Evolutionary conservation across 768 basidiomycete genomes (phyloP).

Genomic region (Pluteus cervinus): DNA sequence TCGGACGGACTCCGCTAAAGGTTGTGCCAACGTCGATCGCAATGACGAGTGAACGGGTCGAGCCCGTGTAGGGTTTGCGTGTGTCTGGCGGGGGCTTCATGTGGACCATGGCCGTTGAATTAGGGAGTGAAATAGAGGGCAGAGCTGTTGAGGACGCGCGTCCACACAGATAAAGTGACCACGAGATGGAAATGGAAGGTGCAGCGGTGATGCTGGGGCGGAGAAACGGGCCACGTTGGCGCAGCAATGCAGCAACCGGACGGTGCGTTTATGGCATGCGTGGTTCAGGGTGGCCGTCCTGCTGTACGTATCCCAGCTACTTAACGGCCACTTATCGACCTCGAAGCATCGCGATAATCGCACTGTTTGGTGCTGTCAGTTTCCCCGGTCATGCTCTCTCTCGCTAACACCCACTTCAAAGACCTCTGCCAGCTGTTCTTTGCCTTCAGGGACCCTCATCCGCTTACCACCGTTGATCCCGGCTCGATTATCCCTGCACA

Average conservation of each 20-base stretch:
- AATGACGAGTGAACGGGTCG: slow-evolving; percentile 60
- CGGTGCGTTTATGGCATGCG: slow-evolving; percentile 11
- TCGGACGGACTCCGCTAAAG: slow-evolving; percentile 59
- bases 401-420: slow-evolving; percentile 26
- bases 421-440: slow-evolving; percentile 48
- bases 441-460: slow-evolving; percentile 32
- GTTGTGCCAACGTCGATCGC: slow-evolving; percentile 82
- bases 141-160: neutral
- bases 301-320: slow-evolving; percentile 9
- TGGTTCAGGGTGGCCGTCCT: slow-evolving; percentile 8
- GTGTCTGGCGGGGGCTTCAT: slow-evolving; percentile 57
- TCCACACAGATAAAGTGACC: slow-evolving; percentile 1
- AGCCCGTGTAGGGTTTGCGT: slow-evolving; percentile 69
- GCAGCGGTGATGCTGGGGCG: too few species aligned
- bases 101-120: slow-evolving; percentile 11
- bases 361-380: slow-evolving; percentile 22
- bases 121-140: slow-evolving; percentile 4
- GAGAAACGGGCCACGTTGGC: slow-evolving; percentile 11
- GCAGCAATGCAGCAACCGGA: slow-evolving; percentile 9
- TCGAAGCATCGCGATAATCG: slow-evolving; percentile 17
- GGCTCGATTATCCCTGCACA: slow-evolving; percentile 13
- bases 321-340: slow-evolving; percentile 6
- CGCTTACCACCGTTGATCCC: slow-evolving; percentile 22
- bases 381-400: slow-evolving; percentile 21
- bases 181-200: too few species aligned